phyloP scores from a whole-genome alignment of 176 grass and related monocot species.

The Cenchrus americanus region DNA sequence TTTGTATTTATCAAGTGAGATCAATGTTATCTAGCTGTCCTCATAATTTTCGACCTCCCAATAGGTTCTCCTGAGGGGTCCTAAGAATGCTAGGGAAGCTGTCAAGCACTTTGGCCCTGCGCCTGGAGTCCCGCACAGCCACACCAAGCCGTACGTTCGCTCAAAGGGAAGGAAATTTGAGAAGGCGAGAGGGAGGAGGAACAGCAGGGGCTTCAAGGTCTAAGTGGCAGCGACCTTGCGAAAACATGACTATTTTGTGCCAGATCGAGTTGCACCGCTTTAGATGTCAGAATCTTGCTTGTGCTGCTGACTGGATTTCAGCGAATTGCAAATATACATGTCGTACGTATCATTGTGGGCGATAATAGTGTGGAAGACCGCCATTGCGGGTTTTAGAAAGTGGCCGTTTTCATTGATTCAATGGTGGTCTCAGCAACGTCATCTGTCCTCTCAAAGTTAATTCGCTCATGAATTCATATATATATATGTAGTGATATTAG shows the following conservation, averaged over 20 bases:
- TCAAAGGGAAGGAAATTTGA: constrained; percentile 89
- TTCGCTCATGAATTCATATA: neutral
- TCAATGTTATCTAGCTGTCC: neutral
- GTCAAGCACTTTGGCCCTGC: constrained; percentile 78
- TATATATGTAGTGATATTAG: no score
- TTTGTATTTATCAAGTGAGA: neutral
- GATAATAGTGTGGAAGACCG: neutral
- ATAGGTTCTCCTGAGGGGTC: constrained; percentile 74
- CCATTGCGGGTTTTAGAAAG: neutral
- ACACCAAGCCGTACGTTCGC: constrained; percentile 73
- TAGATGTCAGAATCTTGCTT: constrained; percentile 28
- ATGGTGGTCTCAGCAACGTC: neutral
- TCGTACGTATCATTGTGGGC: neutral
- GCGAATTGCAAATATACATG: neutral
- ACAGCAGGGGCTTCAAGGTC: constrained; percentile 82
- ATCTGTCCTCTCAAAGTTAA: neutral
- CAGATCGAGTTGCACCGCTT: neutral
- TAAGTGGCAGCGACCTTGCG: neutral
- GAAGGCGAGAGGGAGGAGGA: constrained; percentile 77
- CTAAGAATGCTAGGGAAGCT: constrained; percentile 80
- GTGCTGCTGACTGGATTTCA: neutral
- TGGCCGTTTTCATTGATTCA: neutral
- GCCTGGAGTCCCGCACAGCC: constrained; percentile 74
- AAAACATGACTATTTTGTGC: neutral
- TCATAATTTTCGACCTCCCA: neutral